Base-by-base conservation (phyloP, 23 red algal species). In the Gracilaria vermiculophylla region DNA sequence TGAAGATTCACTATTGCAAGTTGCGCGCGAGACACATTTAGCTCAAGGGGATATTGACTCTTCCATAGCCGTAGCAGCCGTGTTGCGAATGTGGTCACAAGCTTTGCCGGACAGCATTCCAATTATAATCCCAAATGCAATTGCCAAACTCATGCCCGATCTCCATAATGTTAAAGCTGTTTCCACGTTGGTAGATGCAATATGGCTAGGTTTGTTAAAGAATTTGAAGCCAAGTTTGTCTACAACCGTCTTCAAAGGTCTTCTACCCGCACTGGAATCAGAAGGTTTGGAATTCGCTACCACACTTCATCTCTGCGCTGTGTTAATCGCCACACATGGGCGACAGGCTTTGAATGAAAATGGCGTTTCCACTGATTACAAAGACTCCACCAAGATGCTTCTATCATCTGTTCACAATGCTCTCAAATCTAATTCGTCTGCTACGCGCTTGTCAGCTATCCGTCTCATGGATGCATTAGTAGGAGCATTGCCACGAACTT, bases 201-300 rank as follows among this genome's bases (percentile, higher is more conserved):
- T 91, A 50, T 81, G 76, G 87, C 62, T 81, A 81, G 87, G 87
- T 43, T 56, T 91, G 64, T 60, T 72, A 81, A 81, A 91, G 66
- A 62, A 81, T 58, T 56, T 91, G 62, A 69, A 58, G 62, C 87
- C 87, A 37, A 78, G 53, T 72, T 42, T 52, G 55, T 91, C 87
- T 7, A 52, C 87, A 8, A 57, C 62, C 50, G 75, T 91, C 44
- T 88, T 88, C 53, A 69, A 88, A 62, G 53, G 66, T 54, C 53
- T 88, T 44, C 35, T 91, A 19, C 74, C 75, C 27, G 32, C 60
- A 23, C 43, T 91, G 43, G 85, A 60, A 42, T 65, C 67, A 50
- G 55, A 62, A 35, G 39, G 28, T 53, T 47, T 64, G 64, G 43
- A 51, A 91, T 39, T 81, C 5, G 49, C 87, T 6, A 60, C 76